Conservation (phyloP, 768 basidiomycete genomes). For the Trametes punicea region DNA sequence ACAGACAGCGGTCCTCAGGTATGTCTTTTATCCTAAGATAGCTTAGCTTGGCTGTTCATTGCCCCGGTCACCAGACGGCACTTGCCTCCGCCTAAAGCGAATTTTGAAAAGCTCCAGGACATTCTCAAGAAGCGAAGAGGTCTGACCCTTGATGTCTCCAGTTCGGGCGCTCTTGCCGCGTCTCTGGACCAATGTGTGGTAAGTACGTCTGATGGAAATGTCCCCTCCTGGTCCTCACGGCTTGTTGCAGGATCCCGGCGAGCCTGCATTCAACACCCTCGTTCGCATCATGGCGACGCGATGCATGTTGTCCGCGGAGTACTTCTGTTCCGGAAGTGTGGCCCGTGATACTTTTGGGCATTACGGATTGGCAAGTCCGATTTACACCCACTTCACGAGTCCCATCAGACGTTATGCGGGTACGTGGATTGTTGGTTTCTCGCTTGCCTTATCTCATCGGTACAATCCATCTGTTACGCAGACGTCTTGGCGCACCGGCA, state of each 20-base stretch:
- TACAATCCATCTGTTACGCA: conserved; percentile 25
- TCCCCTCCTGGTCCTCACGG: neutral
- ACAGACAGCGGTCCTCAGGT: conserved; percentile 91
- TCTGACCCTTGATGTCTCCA: conserved; percentile 82
- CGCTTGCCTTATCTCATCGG: neutral
- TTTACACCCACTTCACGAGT: conserved; percentile 98
- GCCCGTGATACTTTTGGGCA: conserved; percentile 91
- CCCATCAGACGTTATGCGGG: conserved; percentile 96
- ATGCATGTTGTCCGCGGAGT: conserved; percentile 98
- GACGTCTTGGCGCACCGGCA: conserved; percentile 95
- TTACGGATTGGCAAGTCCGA: conserved; percentile 94
- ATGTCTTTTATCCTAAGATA: conserved; percentile 10
- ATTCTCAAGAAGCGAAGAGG: conserved; percentile 84
- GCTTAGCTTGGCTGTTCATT: neutral
- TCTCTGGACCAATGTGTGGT: conserved; percentile 89
- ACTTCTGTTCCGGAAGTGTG: conserved; percentile 95
- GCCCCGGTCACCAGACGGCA: conserved; percentile 58
- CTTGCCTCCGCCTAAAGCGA: conserved; percentile 84
- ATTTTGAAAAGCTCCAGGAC: conserved; percentile 95
- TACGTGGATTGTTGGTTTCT: conserved; percentile 31
- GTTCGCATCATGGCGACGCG: conserved; percentile 99
- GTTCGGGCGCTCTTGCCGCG: conserved; percentile 82
- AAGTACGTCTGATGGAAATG: conserved; percentile 28
- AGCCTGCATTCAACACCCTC: conserved; percentile 93
- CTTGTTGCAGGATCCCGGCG: conserved; percentile 59